Base-by-base conservation (phyloP, 306 rosid species). In the Lathyrus aphaca region DNA sequence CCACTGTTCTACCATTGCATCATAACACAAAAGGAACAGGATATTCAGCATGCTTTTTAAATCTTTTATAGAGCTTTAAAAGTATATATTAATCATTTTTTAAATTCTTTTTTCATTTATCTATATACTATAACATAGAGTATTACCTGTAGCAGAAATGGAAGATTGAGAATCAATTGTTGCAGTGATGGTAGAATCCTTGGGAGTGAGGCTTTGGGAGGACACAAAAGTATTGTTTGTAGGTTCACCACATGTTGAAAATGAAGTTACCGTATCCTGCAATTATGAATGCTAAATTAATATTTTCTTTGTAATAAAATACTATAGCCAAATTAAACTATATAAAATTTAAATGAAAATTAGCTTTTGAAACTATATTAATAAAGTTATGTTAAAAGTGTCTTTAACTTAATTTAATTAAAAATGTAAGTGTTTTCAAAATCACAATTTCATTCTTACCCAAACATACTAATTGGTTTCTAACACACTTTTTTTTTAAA, bases 131-230 rank as follows among this genome's bases (percentile, higher is more conserved):
- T 2, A 59, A 8, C 21, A 11, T 35, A 37, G 50, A 42, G 19
- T 64, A 42, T 42, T 64, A 64, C 75, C 80, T 5, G 79, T 60
- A 79, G 84, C 92, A 56, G 91, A 84, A 51, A 87, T 80, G 0
- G 99, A 89, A 19, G 99, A 91, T 50, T 82, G 95, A 32, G 96
- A 85, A 73, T 95, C 99, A 29, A 83, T 71, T 38, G 92, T 69
- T 44, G 78, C 83, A 32, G 89, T 78, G 73, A 88, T 32, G 78
- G 83, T 58, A 13, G 97, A 82, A 55, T 74, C 77, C 76, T 79
- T 87, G 66, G 85, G 66, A 71, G 92, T 74, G 82, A 76, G 78
- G 82, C 51, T 83, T 68, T 81, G 86, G 59, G 88, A 69, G 79
- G 77, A 39, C 9, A 42, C 69, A 23, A 71, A 11, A 19, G 67